Conservation (phyloP, 1,284 basidiomycete species). For the Ceratorhiza oryzae-sativae region DNA sequence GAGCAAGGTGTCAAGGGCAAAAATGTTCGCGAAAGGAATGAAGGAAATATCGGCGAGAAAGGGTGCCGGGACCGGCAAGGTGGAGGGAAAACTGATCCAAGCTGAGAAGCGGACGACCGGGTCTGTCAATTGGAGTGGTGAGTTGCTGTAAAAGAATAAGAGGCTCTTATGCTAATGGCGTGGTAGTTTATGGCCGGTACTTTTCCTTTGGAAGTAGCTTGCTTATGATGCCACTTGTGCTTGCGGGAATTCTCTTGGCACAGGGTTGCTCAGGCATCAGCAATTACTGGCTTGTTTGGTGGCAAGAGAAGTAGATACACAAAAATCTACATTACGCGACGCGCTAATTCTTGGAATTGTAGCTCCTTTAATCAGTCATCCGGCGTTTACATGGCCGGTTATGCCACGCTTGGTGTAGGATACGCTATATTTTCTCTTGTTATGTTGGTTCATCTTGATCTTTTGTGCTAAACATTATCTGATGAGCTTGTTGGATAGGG, state of each 20-base stretch:
- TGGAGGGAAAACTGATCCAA: conserved; percentile 69
- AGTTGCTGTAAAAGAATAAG: no score
- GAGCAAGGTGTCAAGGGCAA: conserved; percentile 20
- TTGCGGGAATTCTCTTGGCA: conserved; percentile 15
- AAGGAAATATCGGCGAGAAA: neutral
- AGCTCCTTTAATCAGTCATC: conserved; percentile 60
- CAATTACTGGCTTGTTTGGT: conserved; percentile 32
- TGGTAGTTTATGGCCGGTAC: conserved; percentile 7
- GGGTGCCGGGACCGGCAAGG: conserved; percentile 59
- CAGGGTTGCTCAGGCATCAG: conserved; percentile 22
- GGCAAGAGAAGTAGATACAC: conserved; percentile 13
- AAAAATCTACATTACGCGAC: neutral
- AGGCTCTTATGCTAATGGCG: no score
- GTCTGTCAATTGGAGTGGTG: conserved; percentile 64
- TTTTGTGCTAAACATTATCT: conserved; percentile 57
- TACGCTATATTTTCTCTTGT: conserved; percentile 68
- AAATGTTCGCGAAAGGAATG: conserved; percentile 39
- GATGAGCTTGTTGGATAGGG: conserved; percentile 57
- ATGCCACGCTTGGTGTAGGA: neutral
- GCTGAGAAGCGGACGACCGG: conserved; percentile 70
- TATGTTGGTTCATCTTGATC: conserved; percentile 54
- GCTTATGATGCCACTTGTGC: conserved; percentile 26
- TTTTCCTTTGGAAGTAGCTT: conserved; percentile 8
- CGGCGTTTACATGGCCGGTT: conserved; percentile 61
- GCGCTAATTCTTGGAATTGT: neutral